Evolutionary conservation across 192 early-diverging fungal species (phyloP).

Genomic region (Podila clonocystis): DNA sequence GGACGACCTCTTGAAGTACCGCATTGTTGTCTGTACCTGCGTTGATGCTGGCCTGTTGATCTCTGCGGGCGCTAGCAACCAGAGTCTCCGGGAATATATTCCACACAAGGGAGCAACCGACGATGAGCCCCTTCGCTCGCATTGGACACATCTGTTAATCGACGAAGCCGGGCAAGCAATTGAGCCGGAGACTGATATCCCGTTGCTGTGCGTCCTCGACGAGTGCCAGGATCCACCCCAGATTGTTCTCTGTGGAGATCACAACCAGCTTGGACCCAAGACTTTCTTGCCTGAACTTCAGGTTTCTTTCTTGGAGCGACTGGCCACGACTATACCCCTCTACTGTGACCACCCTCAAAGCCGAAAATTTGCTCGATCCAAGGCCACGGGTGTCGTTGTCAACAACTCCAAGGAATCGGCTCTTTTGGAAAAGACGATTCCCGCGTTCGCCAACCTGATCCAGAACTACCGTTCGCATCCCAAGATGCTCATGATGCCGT

Average conservation of each 20-base stretch:
- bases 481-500: slow-evolving; percentile 61
- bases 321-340: slow-evolving; percentile 47
- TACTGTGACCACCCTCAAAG: slow-evolving; percentile 57
- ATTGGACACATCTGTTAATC: slow-evolving; percentile 60
- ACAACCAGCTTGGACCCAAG: slow-evolving; percentile 61
- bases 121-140: slow-evolving; percentile 20
- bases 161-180: slow-evolving; percentile 69
- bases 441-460: slow-evolving; percentile 55
- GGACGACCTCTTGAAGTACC: slow-evolving; percentile 34
- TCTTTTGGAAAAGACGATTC: slow-evolving; percentile 35
- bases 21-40: slow-evolving; percentile 65
- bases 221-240: slow-evolving; percentile 42
- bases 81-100: slow-evolving; percentile 39
- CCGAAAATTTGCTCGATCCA: slow-evolving; percentile 24
- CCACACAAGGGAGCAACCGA: slow-evolving; percentile 24
- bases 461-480: slow-evolving; percentile 63
- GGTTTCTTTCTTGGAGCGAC: slow-evolving; percentile 58
- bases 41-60: slow-evolving; percentile 57
- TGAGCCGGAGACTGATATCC: slow-evolving; percentile 61
- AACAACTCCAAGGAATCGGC: slow-evolving; percentile 24
- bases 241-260: slow-evolving; percentile 65
- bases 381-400: background rate
- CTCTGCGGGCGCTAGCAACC: slow-evolving; percentile 55
- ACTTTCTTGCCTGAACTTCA: slow-evolving; percentile 50
- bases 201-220: slow-evolving; percentile 53